A percentile compares a stretch with the other conserved stretches of the same genome.
phyloP scores from a whole-genome alignment of 139 green algal genomes.

The Monoraphidium neglectum region DNA sequence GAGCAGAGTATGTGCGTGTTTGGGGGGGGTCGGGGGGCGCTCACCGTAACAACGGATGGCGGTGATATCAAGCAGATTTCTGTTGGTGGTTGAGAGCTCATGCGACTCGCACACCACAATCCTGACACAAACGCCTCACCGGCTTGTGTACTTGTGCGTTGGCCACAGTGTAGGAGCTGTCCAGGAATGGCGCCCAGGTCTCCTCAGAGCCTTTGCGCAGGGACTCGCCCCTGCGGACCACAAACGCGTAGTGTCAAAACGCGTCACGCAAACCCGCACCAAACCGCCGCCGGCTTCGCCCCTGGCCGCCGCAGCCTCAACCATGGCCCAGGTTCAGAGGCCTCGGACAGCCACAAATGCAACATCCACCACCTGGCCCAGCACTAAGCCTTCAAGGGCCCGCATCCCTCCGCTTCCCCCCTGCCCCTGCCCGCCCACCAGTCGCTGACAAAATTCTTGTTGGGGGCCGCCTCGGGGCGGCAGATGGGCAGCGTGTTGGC shows the following conservation, averaged over 20 bases:
- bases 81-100: too few species aligned
- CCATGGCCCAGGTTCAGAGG: background rate
- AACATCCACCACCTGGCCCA: too few species aligned
- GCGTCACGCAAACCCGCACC: too few species aligned
- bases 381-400: too few species aligned
- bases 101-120: too few species aligned
- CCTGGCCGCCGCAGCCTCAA: background rate
- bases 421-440: background rate
- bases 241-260: too few species aligned
- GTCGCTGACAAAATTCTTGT: constrained; percentile 28
- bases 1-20: too few species aligned
- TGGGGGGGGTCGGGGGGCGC: too few species aligned
- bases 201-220: constrained; percentile 18
- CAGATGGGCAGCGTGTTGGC: constrained; percentile 20
- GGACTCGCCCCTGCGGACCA: constrained; percentile 21
- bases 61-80: too few species aligned
- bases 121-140: background rate
- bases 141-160: constrained; percentile 22
- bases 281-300: too few species aligned
- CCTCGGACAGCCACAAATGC: background rate
- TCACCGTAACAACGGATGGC: too few species aligned
- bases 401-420: background rate
- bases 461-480: constrained; percentile 16
- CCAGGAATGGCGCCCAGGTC: constrained; percentile 24
- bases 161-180: constrained; percentile 20